Conservation (phyloP, 495 filamentous ascomycete genomes). For the Penicillium antarcticum region DNA sequence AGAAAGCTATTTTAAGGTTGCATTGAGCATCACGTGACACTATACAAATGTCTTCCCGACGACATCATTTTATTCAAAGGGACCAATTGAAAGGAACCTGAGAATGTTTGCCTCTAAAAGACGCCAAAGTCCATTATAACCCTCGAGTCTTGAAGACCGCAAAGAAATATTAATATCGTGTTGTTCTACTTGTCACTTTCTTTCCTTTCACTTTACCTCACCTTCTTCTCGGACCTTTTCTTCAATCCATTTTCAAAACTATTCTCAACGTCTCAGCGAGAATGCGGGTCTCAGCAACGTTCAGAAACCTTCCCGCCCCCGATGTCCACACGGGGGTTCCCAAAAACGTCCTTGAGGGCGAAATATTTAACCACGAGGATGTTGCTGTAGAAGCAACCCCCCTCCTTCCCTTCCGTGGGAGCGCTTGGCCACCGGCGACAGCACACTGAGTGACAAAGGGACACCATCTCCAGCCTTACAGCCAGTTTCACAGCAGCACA, state of each 20-base stretch:
- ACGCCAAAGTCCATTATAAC: too few relatives aligned
- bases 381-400: neutral
- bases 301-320: neutral
- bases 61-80: neutral
- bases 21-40: neutral
- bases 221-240: too few relatives aligned
- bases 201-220: too few relatives aligned
- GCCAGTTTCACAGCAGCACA: neutral
- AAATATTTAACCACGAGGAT: neutral
- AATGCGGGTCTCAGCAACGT: neutral
- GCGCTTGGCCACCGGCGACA: too few relatives aligned
- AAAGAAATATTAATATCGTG: too few relatives aligned
- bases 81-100: neutral
- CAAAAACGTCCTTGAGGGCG: neutral
- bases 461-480: neutral
- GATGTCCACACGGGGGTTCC: neutral
- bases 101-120: neutral
- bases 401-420: neutral
- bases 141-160: too few relatives aligned
- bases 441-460: too few relatives aligned
- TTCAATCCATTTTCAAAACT: too few relatives aligned
- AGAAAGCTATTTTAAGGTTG: slow-evolving; percentile 1
- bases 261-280: neutral
- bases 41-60: slow-evolving; percentile 5
- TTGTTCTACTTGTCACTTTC: too few relatives aligned